A percentile compares a stretch with the other conserved stretches of the same genome.
These are phyloP conservation scores for Aspergillus sp. DNA, from an alignment of 2,329 filamentous ascomycete genomes.

Conservation along the genomic window DNA sequence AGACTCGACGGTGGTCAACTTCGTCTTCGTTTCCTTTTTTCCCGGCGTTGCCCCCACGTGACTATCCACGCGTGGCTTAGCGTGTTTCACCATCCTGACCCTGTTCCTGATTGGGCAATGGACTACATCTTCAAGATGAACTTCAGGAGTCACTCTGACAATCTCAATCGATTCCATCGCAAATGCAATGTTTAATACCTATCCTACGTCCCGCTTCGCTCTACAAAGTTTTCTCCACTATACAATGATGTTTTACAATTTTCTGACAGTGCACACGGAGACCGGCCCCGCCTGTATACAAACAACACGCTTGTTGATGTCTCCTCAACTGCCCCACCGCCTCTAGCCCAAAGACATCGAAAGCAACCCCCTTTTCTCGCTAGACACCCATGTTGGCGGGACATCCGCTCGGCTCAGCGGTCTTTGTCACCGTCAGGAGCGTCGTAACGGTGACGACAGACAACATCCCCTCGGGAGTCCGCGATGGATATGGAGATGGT, in stretches of 20 bases:
- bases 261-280: no score
- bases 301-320: no score
- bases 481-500: not conserved
- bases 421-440: conserved; percentile 23
- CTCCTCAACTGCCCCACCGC: no score
- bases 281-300: no score
- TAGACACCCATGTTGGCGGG: not conserved
- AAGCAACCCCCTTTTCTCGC: not conserved
- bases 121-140: no score
- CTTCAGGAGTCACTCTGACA: no score
- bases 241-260: no score
- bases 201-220: no score
- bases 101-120: not conserved
- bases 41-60: conserved; percentile 21
- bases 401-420: not conserved
- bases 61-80: conserved; percentile 15
- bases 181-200: no score
- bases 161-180: no score
- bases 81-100: conserved; percentile 28
- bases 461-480: not conserved
- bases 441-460: conserved; percentile 22
- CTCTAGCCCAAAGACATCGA: not conserved
- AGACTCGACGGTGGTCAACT: not conserved
- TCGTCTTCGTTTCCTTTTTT: not conserved
- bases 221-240: no score